phyloP scores from a whole-genome alignment of 1,139 yeast genomes.

The Sugiyamaella novakii region DNA sequence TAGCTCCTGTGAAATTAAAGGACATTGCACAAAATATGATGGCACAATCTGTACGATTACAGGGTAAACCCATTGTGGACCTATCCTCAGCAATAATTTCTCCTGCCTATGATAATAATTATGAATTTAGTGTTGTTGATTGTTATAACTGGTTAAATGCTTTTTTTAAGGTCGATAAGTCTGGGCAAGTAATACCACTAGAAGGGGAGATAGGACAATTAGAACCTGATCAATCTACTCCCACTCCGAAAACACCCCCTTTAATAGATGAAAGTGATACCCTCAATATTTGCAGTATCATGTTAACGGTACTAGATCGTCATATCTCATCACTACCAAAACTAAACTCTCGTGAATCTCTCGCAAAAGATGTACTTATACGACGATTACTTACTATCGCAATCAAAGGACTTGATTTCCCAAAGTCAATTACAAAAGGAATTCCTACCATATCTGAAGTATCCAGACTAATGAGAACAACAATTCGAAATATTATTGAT shows the following conservation, averaged over 20 bases:
- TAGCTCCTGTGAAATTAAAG: conserved; percentile 8
- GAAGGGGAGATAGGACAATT: too few species aligned
- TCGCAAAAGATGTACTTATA: not conserved
- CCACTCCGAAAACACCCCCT: not conserved
- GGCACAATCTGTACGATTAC: conserved; percentile 2
- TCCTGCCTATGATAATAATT: conserved; percentile 8
- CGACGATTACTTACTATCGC: conserved; percentile 4
- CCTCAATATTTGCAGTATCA: conserved; percentile 9
- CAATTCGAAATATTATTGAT: conserved; percentile 8
- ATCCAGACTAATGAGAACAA: conserved; percentile 8
- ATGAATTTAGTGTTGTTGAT: conserved; percentile 5
- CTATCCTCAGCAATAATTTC: not conserved
- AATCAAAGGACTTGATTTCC: conserved; percentile 11
- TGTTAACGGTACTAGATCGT: conserved; percentile 11
- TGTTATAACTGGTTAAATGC: conserved; percentile 13
- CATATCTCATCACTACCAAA: conserved; percentile 5
- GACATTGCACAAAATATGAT: conserved; percentile 13
- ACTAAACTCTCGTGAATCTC: not conserved
- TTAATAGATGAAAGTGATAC: conserved; percentile 6
- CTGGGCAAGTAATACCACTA: too few species aligned
- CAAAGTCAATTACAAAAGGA: not conserved
- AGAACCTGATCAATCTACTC: not conserved
- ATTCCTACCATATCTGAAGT: conserved; percentile 13
- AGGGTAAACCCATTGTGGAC: not conserved
- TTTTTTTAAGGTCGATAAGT: conserved; percentile 5